phyloP scores from a whole-genome alignment of 2,329 filamentous ascomycete genomes.

The Pseudogymnoascus sp. region DNA sequence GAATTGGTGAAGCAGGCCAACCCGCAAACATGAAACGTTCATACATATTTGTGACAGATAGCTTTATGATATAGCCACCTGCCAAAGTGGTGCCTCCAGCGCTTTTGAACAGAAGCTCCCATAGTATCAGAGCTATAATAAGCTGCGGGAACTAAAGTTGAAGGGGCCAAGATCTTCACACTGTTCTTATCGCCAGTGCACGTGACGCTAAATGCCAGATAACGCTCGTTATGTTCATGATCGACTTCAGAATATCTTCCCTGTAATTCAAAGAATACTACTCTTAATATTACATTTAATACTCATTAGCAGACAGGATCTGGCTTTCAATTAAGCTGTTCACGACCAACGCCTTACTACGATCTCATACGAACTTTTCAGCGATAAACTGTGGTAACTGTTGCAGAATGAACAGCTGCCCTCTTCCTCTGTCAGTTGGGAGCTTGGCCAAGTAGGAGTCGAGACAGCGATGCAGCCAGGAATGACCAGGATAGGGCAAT shows the following conservation, averaged over 20 bases:
- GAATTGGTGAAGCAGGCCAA: background rate
- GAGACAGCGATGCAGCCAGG: conserved; percentile 2
- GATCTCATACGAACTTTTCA: background rate
- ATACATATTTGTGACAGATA: background rate
- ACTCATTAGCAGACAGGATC: background rate
- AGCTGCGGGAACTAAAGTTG: background rate
- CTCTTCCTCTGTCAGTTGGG: background rate
- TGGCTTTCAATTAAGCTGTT: background rate
- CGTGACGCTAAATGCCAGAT: conserved; percentile 1
- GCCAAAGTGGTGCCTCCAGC: background rate
- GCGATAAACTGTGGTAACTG: background rate
- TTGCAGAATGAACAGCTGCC: background rate
- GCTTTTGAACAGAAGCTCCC: background rate
- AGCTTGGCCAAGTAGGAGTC: conserved; percentile 3
- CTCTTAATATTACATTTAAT: background rate
- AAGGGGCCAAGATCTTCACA: background rate
- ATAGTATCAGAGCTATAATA: background rate
- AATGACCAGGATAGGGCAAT: background rate
- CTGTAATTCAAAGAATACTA: background rate
- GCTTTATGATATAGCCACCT: background rate
- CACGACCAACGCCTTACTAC: background rate
- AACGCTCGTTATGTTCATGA: background rate
- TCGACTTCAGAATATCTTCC: background rate
- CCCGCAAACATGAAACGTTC: background rate
- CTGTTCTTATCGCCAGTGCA: background rate